Evolutionary conservation across 345 rosid species (phyloP).

Genomic region (Tarenaya hassleriana): DNA sequence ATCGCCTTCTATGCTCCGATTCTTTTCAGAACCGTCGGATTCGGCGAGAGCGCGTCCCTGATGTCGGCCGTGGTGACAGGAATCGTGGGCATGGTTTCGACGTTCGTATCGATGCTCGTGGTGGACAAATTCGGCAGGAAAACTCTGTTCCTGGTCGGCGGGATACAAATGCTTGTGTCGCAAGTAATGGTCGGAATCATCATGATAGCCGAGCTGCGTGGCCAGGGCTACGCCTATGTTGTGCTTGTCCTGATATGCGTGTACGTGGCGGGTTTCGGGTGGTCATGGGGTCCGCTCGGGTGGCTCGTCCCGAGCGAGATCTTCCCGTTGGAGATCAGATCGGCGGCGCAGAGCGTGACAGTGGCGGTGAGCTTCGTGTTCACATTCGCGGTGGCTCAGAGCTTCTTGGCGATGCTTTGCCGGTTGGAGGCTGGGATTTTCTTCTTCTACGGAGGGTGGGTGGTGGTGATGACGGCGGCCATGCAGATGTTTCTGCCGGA

Average conservation of each 20-base stretch:
- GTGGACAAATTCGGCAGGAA: constrained; percentile 60
- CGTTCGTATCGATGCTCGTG: constrained; percentile 45
- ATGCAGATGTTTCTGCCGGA: constrained; percentile 48
- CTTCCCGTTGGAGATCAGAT: constrained; percentile 50
- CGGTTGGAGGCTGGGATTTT: constrained; percentile 46
- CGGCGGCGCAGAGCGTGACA: constrained; percentile 56
- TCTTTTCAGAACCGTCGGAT: constrained; percentile 58
- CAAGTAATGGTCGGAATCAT: constrained; percentile 45
- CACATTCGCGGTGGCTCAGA: constrained; percentile 52
- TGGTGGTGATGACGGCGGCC: constrained; percentile 46
- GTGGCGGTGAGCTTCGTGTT: constrained; percentile 52
- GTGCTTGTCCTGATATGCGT: constrained; percentile 38
- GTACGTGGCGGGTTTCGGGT: constrained; percentile 55
- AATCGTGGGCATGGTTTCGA: constrained; percentile 35
- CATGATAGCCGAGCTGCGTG: constrained; percentile 39
- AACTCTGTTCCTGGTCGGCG: constrained; percentile 42
- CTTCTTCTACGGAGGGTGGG: constrained; percentile 63
- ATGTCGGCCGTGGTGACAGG: constrained; percentile 50
- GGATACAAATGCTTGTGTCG: constrained; percentile 55
- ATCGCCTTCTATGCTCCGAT: constrained; percentile 66
- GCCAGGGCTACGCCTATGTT: constrained; percentile 37
- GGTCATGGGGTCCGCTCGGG: constrained; percentile 72
- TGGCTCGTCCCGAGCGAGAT: constrained; percentile 70
- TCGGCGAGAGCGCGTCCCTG: constrained; percentile 53
- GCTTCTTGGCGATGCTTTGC: constrained; percentile 49